phyloP scores from a whole-genome alignment of 129 eudicot genomes.

The Centella asiatica region DNA sequence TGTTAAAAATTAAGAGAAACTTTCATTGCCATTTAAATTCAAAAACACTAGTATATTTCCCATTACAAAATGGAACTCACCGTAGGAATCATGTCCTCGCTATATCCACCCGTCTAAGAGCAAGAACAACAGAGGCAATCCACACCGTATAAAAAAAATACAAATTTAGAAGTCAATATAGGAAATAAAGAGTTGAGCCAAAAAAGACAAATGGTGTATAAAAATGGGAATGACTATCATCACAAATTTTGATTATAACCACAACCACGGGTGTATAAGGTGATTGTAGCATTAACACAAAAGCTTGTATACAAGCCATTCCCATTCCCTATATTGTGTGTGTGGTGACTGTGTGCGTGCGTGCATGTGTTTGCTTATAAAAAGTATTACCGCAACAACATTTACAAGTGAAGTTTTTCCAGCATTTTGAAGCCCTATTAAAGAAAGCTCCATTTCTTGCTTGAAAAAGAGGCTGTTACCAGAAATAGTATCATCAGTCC shows the following conservation, averaged over 20 bases:
- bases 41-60: neutral
- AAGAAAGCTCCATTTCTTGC: conserved; percentile 99
- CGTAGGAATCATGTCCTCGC: conserved; percentile 98
- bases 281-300: too few species aligned
- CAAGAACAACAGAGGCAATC: conserved; percentile 13
- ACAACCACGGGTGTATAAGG: too few species aligned
- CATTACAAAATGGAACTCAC: too few species aligned
- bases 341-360: too few species aligned
- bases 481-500: conserved; percentile 1
- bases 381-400: conserved; percentile 85
- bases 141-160: conserved; percentile 6
- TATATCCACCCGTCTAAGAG: conserved; percentile 81
- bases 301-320: too few species aligned
- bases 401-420: conserved; percentile 98
- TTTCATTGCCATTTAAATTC: too few species aligned
- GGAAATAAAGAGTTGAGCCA: neutral
- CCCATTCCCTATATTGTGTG: too few species aligned
- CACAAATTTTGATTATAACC: too few species aligned
- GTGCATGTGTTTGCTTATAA: too few species aligned
- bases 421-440: conserved; percentile 96
- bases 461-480: conserved; percentile 89
- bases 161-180: neutral
- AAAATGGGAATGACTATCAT: too few species aligned
- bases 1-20: too few species aligned
- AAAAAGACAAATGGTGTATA: conserved; percentile 6